A percentile compares a stretch with the other conserved stretches of the same genome.
Evolutionary conservation across 208 protist genomes (phyloP).

Genomic region (Acanthamoeba castellanii): DNA sequence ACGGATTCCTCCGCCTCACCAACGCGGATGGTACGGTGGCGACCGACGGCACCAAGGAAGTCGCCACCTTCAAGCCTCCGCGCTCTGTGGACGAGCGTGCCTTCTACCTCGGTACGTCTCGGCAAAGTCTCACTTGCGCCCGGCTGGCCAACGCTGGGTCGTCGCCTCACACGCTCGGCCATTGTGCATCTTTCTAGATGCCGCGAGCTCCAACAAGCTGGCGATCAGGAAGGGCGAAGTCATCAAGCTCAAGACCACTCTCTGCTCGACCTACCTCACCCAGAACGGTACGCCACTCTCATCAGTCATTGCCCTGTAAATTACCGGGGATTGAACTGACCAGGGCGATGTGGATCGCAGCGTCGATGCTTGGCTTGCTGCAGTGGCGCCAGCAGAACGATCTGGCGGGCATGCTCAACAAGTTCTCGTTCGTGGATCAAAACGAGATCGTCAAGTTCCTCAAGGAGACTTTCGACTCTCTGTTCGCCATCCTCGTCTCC

Average conservation of each 20-base stretch:
- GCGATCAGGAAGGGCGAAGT: slow-evolving; percentile 50
- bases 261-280: slow-evolving; percentile 73
- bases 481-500: slow-evolving; percentile 69
- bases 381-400: slow-evolving; percentile 66
- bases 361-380: slow-evolving; percentile 72
- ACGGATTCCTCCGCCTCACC: slow-evolving; percentile 63
- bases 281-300: slow-evolving; percentile 23
- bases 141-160: background rate
- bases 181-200: background rate
- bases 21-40: slow-evolving; percentile 61
- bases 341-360: background rate
- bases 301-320: background rate
- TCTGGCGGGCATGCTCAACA: slow-evolving; percentile 69
- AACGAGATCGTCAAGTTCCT: slow-evolving; percentile 69
- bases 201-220: slow-evolving; percentile 47
- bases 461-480: slow-evolving; percentile 67
- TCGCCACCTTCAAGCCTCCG: slow-evolving; percentile 62
- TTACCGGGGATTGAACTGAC: background rate
- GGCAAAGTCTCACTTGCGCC: background rate
- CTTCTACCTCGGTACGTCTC: slow-evolving; percentile 53
- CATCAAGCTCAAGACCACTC: slow-evolving; percentile 48
- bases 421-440: slow-evolving; percentile 69
- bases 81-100: slow-evolving; percentile 31
- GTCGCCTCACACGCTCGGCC: background rate
- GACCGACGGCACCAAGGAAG: slow-evolving; percentile 27